Evolutionary conservation across 2,329 filamentous ascomycete species (phyloP), one percentile per base, ranked within the genome.

Genomic region (Colletotrichum simmondsii): DNA sequence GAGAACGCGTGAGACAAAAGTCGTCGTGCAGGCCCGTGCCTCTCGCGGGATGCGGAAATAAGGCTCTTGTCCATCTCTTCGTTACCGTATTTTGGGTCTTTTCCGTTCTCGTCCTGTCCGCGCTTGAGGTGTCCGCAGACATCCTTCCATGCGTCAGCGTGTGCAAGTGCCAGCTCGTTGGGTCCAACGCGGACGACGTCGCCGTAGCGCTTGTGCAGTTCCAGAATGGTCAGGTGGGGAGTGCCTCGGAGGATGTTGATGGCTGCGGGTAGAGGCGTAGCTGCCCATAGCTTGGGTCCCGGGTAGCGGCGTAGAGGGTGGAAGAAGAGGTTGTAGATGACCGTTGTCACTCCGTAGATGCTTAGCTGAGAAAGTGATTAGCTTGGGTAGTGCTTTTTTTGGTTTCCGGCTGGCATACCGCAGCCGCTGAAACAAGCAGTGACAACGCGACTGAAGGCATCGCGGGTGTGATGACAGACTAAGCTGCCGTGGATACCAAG

Each of bases 161-260:
- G 78, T 16, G 79, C 80, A 67, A 84, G 85, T 1, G 81, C 80
- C 3, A 87, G 78, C 35, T 81, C 77, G 46, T 81, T 80, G 0
- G 85, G 85, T 0, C 77, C 79, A 3, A 83, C 76, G 2, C 86
- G 82, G 11, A 87, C 79, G 0, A 86, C 78, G 26, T 76, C 74
- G 4, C 78, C 79, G 59, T 80, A 80, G 1, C 59, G 14, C 19
- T 76, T 65, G 19, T 80, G 78, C 5, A 74, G 30, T 14, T 65
- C 52, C 14, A 56, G 19, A 7, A 68, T 62, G 5, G 37, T 46
- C 12, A 66, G 14, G 22, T 68, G 37, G 16, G 52, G 57, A 2
- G n/a, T 59, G 4, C 71, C 71, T n/a, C 42, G 30, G 1, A 66
- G 19, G 7, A 70, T 26, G n/a, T 28, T 57, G 24, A 71, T 12